Evolutionary conservation across 768 basidiomycete genomes (phyloP).

Genomic region (Pisolithus albus): DNA sequence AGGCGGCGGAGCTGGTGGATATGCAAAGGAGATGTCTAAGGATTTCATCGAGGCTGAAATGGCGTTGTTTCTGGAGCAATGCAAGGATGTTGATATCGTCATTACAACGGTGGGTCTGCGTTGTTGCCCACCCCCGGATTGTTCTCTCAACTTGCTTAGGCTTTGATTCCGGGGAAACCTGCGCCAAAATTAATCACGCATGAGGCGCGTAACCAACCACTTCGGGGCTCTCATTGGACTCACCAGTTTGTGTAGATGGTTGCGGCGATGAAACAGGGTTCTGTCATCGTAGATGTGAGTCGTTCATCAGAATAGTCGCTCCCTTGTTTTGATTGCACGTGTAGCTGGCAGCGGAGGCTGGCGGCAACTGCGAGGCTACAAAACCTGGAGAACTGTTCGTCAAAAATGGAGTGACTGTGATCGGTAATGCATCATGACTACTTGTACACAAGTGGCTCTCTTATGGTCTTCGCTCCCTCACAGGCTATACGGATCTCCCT

Average conservation of each 20-base stretch:
- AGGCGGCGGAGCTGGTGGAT: constrained; percentile 76
- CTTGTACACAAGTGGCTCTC: constrained; percentile 1
- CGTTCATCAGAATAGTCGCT: not conserved
- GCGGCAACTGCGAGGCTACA: constrained; percentile 85
- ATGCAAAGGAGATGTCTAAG: constrained; percentile 87
- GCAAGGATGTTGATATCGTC: constrained; percentile 84
- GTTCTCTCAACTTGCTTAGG: constrained; percentile 33
- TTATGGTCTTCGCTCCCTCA: constrained; percentile 1
- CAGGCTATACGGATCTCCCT: constrained; percentile 79
- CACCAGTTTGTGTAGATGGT: constrained; percentile 47
- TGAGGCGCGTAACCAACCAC: constrained; percentile 32
- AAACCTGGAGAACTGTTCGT: constrained; percentile 65
- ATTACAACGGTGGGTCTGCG: constrained; percentile 61
- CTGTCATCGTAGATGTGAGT: constrained; percentile 69
- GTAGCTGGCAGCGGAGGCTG: constrained; percentile 67
- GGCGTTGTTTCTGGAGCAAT: constrained; percentile 82
- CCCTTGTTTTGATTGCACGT: constrained; percentile 13
- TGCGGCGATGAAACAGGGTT: constrained; percentile 87
- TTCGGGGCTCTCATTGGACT: not conserved
- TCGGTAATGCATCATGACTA: constrained; percentile 40
- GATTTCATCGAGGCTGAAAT: constrained; percentile 86
- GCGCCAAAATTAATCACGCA: constrained; percentile 80
- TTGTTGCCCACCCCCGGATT: not conserved
- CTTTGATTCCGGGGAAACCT: constrained; percentile 79
- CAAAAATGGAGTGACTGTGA: constrained; percentile 73